phyloP scores from a whole-genome alignment of 2,329 filamentous ascomycete genomes.

The Sphaerulina vaccinii region DNA sequence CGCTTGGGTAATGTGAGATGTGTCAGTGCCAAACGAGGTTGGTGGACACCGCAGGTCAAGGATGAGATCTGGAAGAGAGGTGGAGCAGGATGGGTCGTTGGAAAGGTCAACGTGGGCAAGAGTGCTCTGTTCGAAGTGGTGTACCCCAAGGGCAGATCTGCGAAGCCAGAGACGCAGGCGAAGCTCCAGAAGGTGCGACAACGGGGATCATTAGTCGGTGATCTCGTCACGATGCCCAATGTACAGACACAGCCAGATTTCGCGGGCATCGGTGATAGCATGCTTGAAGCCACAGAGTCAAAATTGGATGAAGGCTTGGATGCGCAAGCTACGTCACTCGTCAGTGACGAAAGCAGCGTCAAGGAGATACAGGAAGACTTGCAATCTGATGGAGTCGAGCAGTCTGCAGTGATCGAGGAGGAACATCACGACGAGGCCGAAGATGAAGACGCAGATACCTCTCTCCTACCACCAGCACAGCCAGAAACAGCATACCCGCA shows the following conservation, averaged over 20 bases:
- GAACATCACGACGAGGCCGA: constrained; percentile 24
- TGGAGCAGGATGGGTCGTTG: constrained; percentile 90
- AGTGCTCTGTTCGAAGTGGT: constrained; percentile 85
- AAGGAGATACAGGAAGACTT: not conserved
- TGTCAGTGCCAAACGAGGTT: constrained; percentile 79
- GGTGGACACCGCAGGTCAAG: constrained; percentile 88
- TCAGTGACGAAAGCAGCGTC: not conserved
- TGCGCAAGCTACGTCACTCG: not conserved
- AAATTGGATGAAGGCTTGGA: not conserved
- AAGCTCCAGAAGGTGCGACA: constrained; percentile 12
- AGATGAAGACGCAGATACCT: constrained; percentile 30
- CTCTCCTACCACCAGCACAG: constrained; percentile 73
- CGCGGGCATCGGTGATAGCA: constrained; percentile 10
- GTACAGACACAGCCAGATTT: not conserved
- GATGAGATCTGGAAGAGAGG: constrained; percentile 81
- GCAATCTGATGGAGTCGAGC: not conserved
- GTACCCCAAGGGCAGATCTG: constrained; percentile 68
- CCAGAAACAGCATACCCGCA: constrained; percentile 72
- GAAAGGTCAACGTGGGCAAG: constrained; percentile 98
- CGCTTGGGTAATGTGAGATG: constrained; percentile 84
- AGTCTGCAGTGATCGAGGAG: constrained; percentile 7
- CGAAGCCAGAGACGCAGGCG: constrained; percentile 6
- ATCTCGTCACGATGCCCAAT: too few species aligned
- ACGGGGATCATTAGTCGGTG: constrained; percentile 1
- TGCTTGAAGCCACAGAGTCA: constrained; percentile 8